Conservation (phyloP, 441 rosid genomes). For the Manihot esculenta region DNA sequence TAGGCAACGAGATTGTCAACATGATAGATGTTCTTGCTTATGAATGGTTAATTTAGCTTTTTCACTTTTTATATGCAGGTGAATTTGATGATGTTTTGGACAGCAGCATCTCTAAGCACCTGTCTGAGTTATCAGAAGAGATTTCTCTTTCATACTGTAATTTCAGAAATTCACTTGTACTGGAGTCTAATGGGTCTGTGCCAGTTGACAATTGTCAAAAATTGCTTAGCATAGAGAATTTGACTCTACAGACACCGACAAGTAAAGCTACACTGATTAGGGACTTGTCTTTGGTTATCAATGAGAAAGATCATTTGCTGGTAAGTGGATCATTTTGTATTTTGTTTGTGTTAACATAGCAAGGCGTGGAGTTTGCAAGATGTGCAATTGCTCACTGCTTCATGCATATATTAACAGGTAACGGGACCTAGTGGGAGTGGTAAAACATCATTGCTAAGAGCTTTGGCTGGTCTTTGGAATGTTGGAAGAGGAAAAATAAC, state of each 20-base stretch:
- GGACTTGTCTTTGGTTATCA: slow-evolving; percentile 59
- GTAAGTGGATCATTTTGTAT: slow-evolving; percentile 41
- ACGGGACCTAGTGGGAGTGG: slow-evolving; percentile 96
- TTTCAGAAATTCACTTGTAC: slow-evolving; percentile 28
- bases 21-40: neutral
- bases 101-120: slow-evolving; percentile 39
- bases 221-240: slow-evolving; percentile 58
- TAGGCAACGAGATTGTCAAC: neutral
- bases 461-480: slow-evolving; percentile 95
- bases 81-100: slow-evolving; percentile 90
- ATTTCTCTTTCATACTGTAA: slow-evolving; percentile 52
- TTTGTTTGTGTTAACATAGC: slow-evolving; percentile 16
- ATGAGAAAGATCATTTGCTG: slow-evolving; percentile 71
- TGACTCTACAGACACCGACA: slow-evolving; percentile 79
- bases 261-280: slow-evolving; percentile 62
- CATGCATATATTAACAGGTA: slow-evolving; percentile 48
- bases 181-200: slow-evolving; percentile 59
- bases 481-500: slow-evolving; percentile 81
- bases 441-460: slow-evolving; percentile 90
- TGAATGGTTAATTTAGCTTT: neutral
- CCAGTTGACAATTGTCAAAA: slow-evolving; percentile 32
- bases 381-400: slow-evolving; percentile 2
- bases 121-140: slow-evolving; percentile 45
- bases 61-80: slow-evolving; percentile 47
- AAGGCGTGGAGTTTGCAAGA: slow-evolving; percentile 15